Conservation (phyloP, 495 filamentous ascomycete genomes). For the Hyaloscypha finlandica region DNA sequence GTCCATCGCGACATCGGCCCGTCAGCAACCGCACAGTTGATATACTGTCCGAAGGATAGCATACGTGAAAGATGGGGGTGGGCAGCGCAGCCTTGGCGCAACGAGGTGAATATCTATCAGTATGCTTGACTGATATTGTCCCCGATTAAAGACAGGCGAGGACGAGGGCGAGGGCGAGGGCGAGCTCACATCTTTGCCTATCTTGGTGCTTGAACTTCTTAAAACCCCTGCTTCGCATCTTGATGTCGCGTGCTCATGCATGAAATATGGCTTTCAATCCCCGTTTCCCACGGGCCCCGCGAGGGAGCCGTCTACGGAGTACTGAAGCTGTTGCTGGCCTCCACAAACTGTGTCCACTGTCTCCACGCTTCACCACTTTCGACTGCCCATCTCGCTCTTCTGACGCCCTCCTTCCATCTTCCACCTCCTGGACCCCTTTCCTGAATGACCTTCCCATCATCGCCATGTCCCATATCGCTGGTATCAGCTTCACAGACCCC, state of each 20-base stretch:
- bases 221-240: background rate
- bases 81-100: too few relatives aligned
- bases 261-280: background rate
- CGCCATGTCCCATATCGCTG: conserved; percentile 74
- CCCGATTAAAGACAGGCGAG: too few relatives aligned
- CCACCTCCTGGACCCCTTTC: conserved; percentile 81
- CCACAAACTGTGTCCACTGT: conserved; percentile 55
- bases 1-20: conserved; percentile 14
- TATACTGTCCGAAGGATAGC: background rate
- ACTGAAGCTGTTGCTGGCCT: conserved; percentile 29
- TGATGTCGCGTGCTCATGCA: background rate
- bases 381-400: conserved; percentile 80
- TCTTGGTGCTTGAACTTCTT: background rate
- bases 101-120: too few relatives aligned
- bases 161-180: too few relatives aligned
- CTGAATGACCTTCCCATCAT: conserved; percentile 70
- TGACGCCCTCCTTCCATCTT: conserved; percentile 90
- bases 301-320: background rate
- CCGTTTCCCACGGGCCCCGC: background rate
- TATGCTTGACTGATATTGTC: too few relatives aligned
- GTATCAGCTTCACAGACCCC: conserved; percentile 84
- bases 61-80: background rate
- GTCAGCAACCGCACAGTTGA: conserved; percentile 9
- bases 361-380: conserved; percentile 77
- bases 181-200: too few relatives aligned